These are phyloP conservation scores for Calycina herbarum DNA, from an alignment of 2,329 filamentous ascomycete species.

Conservation along the genomic window DNA sequence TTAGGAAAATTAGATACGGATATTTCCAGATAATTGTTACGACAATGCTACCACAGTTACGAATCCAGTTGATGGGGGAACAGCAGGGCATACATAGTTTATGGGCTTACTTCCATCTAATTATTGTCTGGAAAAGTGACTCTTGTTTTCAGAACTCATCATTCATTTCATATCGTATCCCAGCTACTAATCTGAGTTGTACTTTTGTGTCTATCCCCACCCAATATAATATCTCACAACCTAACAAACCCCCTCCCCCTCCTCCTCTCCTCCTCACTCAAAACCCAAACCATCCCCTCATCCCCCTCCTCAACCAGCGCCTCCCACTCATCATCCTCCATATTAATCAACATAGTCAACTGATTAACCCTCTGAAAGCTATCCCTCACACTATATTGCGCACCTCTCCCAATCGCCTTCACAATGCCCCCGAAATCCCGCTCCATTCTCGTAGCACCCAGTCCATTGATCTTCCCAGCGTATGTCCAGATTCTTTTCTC, in stretches of 20 bases:
- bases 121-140: not conserved
- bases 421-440: slow-evolving; percentile 80
- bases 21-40: not conserved
- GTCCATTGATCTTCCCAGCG: slow-evolving; percentile 71
- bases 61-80: too few species aligned
- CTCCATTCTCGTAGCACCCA: slow-evolving; percentile 81
- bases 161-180: slow-evolving; percentile 1
- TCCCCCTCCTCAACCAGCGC: slow-evolving; percentile 58
- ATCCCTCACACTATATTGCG: slow-evolving; percentile 76
- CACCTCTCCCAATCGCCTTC: slow-evolving; percentile 62
- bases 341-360: slow-evolving; percentile 83
- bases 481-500: slow-evolving; percentile 87
- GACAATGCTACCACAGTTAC: too few species aligned
- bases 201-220: not conserved
- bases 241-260: slow-evolving; percentile 69
- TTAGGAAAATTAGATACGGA: too few species aligned
- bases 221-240: slow-evolving; percentile 1
- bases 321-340: slow-evolving; percentile 96
- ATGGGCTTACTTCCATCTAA: too few species aligned
- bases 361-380: slow-evolving; percentile 74
- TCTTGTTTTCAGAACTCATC: not conserved
- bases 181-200: not conserved
- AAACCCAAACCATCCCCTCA: slow-evolving; percentile 65
- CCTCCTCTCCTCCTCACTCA: slow-evolving; percentile 71
- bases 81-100: too few species aligned